A percentile compares a stretch with the other conserved stretches of the same genome.
Conservation (phyloP, 2,329 filamentous ascomycete genomes). For the Diaporthe caulivora region DNA sequence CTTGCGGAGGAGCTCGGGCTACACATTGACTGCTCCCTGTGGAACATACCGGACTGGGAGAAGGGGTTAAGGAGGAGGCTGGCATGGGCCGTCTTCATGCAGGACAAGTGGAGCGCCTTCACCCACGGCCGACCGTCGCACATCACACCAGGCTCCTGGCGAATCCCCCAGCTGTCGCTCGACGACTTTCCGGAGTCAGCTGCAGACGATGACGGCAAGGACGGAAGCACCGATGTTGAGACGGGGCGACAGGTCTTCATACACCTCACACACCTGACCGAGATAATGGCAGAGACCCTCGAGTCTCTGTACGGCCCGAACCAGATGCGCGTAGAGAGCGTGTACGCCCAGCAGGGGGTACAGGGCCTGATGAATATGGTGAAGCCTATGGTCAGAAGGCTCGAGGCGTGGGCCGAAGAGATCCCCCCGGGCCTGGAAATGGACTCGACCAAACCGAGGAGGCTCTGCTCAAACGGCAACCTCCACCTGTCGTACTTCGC, state of each 20-base stretch:
- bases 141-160: constrained; percentile 78
- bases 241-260: constrained; percentile 78
- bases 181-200: constrained; percentile 82
- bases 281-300: constrained; percentile 83
- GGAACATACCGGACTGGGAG: constrained; percentile 74
- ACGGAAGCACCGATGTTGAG: constrained; percentile 75
- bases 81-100: constrained; percentile 75
- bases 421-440: constrained; percentile 74
- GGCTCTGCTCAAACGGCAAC: constrained; percentile 77
- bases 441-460: constrained; percentile 66
- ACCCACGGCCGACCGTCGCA: constrained; percentile 90
- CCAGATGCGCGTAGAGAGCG: constrained; percentile 75
- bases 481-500: constrained; percentile 94
- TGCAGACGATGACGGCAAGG: constrained; percentile 70
- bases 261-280: constrained; percentile 81
- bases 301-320: constrained; percentile 85
- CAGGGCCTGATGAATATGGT: constrained; percentile 80
- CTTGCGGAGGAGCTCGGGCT: constrained; percentile 70
- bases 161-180: constrained; percentile 72
- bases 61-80: constrained; percentile 71
- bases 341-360: constrained; percentile 77
- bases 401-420: constrained; percentile 84
- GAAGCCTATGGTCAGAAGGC: constrained; percentile 84
- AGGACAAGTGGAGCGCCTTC: constrained; percentile 83
- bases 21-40: constrained; percentile 71